Percentiles rank a stretch among this genome's conserved stretches.
Evolutionary conservation across 306 rosid genomes (phyloP).

Genomic region (Cucurbita moschata): DNA sequence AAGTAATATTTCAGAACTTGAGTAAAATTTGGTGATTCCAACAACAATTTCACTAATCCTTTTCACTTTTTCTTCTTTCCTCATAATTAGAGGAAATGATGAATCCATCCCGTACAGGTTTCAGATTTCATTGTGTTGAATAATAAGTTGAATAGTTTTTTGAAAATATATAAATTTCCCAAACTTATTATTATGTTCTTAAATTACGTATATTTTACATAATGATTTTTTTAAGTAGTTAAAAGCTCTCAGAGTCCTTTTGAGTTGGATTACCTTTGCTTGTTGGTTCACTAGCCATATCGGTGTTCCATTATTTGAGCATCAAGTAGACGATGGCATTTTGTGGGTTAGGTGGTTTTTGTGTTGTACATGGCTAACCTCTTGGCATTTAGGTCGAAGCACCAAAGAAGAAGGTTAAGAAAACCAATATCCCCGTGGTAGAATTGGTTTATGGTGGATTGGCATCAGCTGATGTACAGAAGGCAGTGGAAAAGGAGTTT

Average conservation of each 20-base stretch:
- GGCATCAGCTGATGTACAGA: slow-evolving; percentile 46
- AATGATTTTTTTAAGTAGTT: background rate
- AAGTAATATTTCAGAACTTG: background rate
- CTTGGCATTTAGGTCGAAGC: slow-evolving; percentile 35
- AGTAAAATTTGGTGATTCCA: background rate
- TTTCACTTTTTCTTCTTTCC: background rate
- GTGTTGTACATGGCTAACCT: background rate
- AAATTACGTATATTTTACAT: background rate
- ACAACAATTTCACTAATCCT: background rate
- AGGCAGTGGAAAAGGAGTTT: slow-evolving; percentile 77
- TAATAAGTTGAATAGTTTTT: background rate
- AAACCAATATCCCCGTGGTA: slow-evolving; percentile 41
- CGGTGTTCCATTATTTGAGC: background rate
- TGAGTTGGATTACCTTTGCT: background rate
- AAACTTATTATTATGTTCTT: background rate
- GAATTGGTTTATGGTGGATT: slow-evolving; percentile 76
- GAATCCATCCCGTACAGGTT: background rate
- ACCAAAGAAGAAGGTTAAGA: slow-evolving; percentile 79
- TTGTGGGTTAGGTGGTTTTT: background rate
- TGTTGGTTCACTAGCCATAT: background rate
- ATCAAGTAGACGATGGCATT: background rate
- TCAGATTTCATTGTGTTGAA: background rate
- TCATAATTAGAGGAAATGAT: background rate
- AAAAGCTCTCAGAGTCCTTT: background rate
- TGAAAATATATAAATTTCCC: background rate